Evolutionary conservation across 768 basidiomycete species (phyloP).

Genomic region (Lactifluus subvellereus): DNA sequence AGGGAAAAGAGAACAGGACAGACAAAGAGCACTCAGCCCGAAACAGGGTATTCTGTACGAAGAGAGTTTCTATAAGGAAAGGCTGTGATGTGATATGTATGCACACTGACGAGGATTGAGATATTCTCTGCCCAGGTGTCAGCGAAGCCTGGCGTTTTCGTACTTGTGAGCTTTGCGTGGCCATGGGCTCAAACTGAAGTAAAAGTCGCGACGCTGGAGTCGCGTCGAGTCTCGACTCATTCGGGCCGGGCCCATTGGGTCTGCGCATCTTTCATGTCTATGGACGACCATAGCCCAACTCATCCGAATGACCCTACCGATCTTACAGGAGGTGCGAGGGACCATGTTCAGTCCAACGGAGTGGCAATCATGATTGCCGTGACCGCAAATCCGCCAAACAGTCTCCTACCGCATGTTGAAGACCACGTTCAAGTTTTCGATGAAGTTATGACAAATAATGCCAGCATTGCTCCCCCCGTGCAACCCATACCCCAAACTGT

Average conservation of each 20-base stretch:
- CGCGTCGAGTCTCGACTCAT: not conserved
- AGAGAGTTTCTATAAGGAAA: not conserved
- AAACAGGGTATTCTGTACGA: conserved; percentile 28
- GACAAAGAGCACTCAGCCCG: conserved; percentile 34
- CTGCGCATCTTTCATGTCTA: conserved; percentile 11
- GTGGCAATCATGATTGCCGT: not conserved
- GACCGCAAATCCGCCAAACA: not conserved
- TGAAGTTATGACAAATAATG: not conserved
- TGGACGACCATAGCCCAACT: not conserved
- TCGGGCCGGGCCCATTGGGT: not conserved
- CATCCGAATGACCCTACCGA: not conserved
- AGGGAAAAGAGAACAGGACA: conserved; percentile 16
- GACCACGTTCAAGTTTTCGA: not conserved
- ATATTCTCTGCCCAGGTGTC: conserved; percentile 12
- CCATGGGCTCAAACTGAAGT: not conserved
- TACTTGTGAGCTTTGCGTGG: not conserved
- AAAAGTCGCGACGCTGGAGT: not conserved
- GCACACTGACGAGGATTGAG: conserved; percentile 24
- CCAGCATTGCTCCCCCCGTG: not conserved
- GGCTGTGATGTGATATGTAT: not conserved
- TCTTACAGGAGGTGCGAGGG: not conserved
- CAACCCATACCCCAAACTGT: conserved; percentile 1
- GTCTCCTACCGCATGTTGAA: not conserved
- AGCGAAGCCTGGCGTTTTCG: not conserved
- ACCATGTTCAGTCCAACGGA: not conserved